Base-by-base conservation (phyloP, 2,329 filamentous ascomycete species). In the Macrophomina pseudophaseolina region DNA sequence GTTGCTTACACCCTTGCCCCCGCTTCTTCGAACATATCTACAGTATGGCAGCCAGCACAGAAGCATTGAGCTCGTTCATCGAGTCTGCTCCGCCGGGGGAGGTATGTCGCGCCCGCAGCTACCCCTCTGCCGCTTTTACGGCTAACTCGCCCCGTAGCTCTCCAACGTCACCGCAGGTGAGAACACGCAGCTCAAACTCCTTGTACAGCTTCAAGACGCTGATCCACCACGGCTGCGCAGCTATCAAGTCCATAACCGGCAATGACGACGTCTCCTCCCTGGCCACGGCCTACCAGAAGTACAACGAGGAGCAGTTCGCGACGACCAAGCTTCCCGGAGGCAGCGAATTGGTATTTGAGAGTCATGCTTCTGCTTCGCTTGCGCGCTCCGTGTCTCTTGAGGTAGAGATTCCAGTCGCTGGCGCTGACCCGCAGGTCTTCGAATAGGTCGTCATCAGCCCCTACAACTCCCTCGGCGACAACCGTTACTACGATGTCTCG, bases 11-110 rank as follows among this genome's bases (percentile, higher is more conserved):
- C n/a, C 44, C 12, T 54, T 14, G 32, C 33, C 33, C 42, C 42
- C 6, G 35, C 6, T 33, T 28, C 23, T 12, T 16, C 8, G 33
- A 11, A 40, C 12, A 59, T 5, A 18, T 53, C 14, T 28, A 49
- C 66, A 40, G n/a, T 58, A 75, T 66, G 67, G 74, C 79, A 73
- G 78, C 78, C 56, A 77, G 76, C 69, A 71, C 73, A 60, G 70
- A 73, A 66, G 81, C 80, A 28, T 77, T 84, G 59, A 77, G 93
- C 72, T 90, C 93, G 62, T 99, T 98, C 79, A 90, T 99, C 71
- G 90, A 97, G 83, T 92, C 93, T 76, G 93, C 95, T 74, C 95
- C 95, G 56, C 95, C 95, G 28, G 95, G 95, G 84, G 95, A 99
- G 91, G 94, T 97, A 87, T 74, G 82, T 79, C 70, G 70, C 5